A percentile compares a stretch with the other conserved stretches of the same genome.
Conservation (phyloP, 2,329 filamentous ascomycete species). For the Herpotrichia juniperi region DNA sequence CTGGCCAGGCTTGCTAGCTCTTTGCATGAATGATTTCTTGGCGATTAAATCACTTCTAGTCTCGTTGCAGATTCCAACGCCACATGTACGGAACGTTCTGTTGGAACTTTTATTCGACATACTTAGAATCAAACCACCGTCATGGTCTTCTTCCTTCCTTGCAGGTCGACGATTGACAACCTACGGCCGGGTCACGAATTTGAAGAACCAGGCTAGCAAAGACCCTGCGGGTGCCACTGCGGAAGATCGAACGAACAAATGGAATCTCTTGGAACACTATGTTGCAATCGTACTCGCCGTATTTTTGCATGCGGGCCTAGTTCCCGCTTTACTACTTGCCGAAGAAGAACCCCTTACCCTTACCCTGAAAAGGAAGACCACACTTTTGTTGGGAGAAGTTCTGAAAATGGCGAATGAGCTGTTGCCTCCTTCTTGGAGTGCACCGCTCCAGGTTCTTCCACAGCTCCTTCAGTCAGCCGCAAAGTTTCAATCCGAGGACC, state of each 20-base stretch:
- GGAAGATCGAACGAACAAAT: constrained; percentile 66
- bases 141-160: constrained; percentile 95
- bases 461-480: constrained; percentile 81
- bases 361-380: constrained; percentile 83
- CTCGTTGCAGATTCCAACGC: constrained; percentile 65
- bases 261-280: constrained; percentile 90
- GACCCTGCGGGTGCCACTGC: constrained; percentile 66
- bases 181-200: constrained; percentile 89
- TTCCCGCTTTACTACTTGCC: constrained; percentile 60
- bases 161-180: constrained; percentile 92
- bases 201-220: constrained; percentile 67
- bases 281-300: constrained; percentile 86
- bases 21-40: constrained; percentile 87
- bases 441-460: constrained; percentile 84
- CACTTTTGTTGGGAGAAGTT: constrained; percentile 87
- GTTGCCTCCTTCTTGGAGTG: constrained; percentile 81
- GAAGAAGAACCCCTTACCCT: constrained; percentile 72
- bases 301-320: constrained; percentile 79
- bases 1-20: constrained; percentile 88
- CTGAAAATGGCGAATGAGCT: constrained; percentile 87
- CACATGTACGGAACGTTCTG: constrained; percentile 72
- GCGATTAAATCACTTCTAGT: constrained; percentile 81
- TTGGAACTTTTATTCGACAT: constrained; percentile 85
- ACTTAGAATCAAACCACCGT: constrained; percentile 87
- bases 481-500: constrained; percentile 71